These are phyloP conservation scores for Neurospora sp. DNA, from an alignment of 495 filamentous ascomycete species.

Conservation along the genomic window DNA sequence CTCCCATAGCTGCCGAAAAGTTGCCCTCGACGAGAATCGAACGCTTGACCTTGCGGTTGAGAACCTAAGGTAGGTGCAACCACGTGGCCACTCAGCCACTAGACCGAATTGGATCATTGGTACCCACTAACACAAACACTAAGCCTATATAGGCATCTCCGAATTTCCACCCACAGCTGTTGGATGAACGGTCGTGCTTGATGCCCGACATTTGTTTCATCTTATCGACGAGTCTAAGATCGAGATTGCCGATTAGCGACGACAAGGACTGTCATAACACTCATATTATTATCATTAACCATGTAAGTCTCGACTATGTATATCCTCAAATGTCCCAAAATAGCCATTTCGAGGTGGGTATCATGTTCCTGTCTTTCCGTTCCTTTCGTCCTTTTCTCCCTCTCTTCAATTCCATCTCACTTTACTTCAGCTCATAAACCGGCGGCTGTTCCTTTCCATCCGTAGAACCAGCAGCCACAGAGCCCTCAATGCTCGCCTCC, in stretches of 20 bases:
- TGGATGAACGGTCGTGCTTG: neutral
- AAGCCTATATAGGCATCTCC: neutral
- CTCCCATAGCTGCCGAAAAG: neutral
- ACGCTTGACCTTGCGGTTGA: neutral
- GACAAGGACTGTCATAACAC: neutral
- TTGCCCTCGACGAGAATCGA: neutral
- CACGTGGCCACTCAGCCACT: neutral
- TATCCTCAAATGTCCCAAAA: neutral
- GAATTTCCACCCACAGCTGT: neutral
- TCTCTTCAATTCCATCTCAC: neutral
- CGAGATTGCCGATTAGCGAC: neutral
- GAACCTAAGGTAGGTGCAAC: neutral
- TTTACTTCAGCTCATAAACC: neutral
- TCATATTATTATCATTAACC: neutral
- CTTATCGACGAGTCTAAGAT: neutral
- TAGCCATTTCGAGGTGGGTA: neutral
- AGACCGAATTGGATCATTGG: neutral
- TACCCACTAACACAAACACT: neutral
- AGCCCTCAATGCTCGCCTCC: slow-evolving; percentile 5
- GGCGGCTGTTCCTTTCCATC: neutral
- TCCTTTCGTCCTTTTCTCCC: neutral
- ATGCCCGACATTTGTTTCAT: neutral
- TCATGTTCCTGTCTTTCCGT: neutral
- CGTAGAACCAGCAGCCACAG: neutral
- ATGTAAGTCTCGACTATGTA: neutral